Percentiles rank a stretch among this genome's conserved stretches.
phyloP scores from a whole-genome alignment of 177 flowering plant genomes.

The Vitis hybrid region DNA sequence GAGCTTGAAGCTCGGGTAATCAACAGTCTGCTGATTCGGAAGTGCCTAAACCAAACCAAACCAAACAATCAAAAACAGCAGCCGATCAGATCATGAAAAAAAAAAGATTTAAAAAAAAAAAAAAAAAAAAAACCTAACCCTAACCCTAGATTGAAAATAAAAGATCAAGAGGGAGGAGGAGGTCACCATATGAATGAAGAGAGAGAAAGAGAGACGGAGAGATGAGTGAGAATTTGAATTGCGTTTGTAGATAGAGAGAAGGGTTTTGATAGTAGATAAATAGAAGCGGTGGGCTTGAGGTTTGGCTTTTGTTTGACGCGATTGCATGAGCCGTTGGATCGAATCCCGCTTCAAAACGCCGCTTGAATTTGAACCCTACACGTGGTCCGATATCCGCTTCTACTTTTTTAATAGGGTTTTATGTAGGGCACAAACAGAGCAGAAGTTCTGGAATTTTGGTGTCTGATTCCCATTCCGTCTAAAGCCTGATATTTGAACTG shows the following conservation, averaged over 20 bases:
- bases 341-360: conserved; percentile 3
- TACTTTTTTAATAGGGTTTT: not conserved
- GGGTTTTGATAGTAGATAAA: not conserved
- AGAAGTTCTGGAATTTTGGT: too few species aligned
- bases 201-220: not conserved
- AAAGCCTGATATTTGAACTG: too few species aligned
- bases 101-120: not conserved
- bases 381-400: not conserved
- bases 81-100: not conserved
- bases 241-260: not conserved
- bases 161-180: not conserved
- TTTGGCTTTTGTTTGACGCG: conserved; percentile 9
- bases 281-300: not conserved
- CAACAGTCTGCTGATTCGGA: conserved; percentile 26
- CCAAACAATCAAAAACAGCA: not conserved
- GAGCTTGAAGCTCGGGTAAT: conserved; percentile 28
- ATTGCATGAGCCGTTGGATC: not conserved
- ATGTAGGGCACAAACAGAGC: too few species aligned
- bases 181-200: not conserved
- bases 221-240: not conserved
- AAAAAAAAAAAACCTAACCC: not conserved
- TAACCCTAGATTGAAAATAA: conserved; percentile 1
- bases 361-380: not conserved
- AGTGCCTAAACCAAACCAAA: conserved; percentile 14
- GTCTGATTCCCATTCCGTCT: too few species aligned